phyloP scores from a whole-genome alignment of 2,329 filamentous ascomycete genomes.

The Fusarium buharicum region DNA sequence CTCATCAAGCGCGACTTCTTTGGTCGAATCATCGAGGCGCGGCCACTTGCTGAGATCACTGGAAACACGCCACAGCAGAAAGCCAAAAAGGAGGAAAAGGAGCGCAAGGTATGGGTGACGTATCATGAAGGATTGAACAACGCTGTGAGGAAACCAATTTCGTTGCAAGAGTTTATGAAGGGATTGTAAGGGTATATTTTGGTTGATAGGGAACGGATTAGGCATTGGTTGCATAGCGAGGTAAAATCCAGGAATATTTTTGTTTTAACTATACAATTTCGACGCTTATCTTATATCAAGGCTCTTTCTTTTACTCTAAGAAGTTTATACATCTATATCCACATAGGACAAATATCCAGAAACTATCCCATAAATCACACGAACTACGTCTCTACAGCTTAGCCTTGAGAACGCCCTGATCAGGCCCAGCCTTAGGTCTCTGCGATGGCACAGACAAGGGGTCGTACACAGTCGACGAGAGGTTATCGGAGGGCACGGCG shows the following conservation, averaged over 20 bases:
- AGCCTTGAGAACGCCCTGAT: slow-evolving; percentile 39
- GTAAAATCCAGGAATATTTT: slow-evolving; percentile 9
- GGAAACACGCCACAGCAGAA: slow-evolving; percentile 50
- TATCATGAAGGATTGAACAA: slow-evolving; percentile 93
- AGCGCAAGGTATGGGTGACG: slow-evolving; percentile 80
- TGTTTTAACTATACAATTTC: slow-evolving; percentile 11
- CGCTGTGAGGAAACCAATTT: slow-evolving; percentile 88
- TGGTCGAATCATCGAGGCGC: slow-evolving; percentile 71
- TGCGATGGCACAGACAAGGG: slow-evolving; percentile 63
- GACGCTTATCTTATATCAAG: slow-evolving; percentile 18
- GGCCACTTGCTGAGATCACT: slow-evolving; percentile 54
- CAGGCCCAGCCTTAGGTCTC: slow-evolving; percentile 53
- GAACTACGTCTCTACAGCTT: slow-evolving; percentile 56
- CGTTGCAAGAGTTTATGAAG: slow-evolving; percentile 79
- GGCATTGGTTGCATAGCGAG: slow-evolving; percentile 26
- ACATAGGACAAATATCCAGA: not conserved
- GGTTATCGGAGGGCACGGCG: slow-evolving; percentile 60
- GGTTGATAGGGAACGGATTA: not conserved
- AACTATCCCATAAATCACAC: not conserved
- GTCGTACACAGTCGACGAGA: slow-evolving; percentile 64
- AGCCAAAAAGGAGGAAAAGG: slow-evolving; percentile 54
- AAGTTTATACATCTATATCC: slow-evolving; percentile 31
- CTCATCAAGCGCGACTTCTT: slow-evolving; percentile 84
- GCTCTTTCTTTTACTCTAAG: slow-evolving; percentile 34
- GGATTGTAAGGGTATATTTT: slow-evolving; percentile 60